These are phyloP conservation scores for Polyporus arcularius DNA, from an alignment of 768 basidiomycete species.

Conservation along the genomic window DNA sequence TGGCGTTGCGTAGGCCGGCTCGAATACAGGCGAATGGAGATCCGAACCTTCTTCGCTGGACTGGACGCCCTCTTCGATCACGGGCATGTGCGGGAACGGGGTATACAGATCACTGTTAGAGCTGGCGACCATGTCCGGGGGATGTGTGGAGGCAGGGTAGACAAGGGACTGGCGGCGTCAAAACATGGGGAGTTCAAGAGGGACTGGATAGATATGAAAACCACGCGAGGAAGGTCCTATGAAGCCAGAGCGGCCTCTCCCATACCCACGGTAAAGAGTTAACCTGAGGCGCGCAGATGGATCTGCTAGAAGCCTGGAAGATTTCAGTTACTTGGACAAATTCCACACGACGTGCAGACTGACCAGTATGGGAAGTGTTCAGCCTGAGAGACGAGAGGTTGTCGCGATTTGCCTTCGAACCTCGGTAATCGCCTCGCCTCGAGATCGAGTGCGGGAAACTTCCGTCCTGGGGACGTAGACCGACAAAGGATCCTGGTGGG, in stretches of 20 bases:
- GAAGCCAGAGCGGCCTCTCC: constrained; percentile 29
- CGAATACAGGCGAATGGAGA: constrained; percentile 72
- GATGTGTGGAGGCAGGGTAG: constrained; percentile 24
- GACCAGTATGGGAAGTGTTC: constrained; percentile 17
- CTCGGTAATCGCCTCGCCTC: constrained; percentile 18
- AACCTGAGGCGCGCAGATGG: constrained; percentile 29
- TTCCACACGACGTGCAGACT: constrained; percentile 22
- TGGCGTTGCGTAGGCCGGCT: constrained; percentile 45
- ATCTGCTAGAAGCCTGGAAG: constrained; percentile 31
- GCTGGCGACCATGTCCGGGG: constrained; percentile 55
- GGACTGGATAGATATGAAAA: constrained; percentile 32
- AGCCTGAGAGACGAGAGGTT: constrained; percentile 1
- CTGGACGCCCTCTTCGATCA: constrained; percentile 65
- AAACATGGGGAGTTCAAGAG: constrained; percentile 33
- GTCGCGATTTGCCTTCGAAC: constrained; percentile 3
- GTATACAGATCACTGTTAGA: constrained; percentile 56
- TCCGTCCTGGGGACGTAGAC: background rate
- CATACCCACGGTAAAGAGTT: constrained; percentile 26
- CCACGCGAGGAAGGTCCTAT: constrained; percentile 32
- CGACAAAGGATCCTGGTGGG: background rate
- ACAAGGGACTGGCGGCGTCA: constrained; percentile 26
- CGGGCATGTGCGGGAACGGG: constrained; percentile 52
- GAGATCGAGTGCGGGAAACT: constrained; percentile 15
- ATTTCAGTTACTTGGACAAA: constrained; percentile 28
- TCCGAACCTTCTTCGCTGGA: constrained; percentile 79